Evolutionary conservation across 2,329 filamentous ascomycete species (phyloP).

Genomic region (Clathrospora elynae): DNA sequence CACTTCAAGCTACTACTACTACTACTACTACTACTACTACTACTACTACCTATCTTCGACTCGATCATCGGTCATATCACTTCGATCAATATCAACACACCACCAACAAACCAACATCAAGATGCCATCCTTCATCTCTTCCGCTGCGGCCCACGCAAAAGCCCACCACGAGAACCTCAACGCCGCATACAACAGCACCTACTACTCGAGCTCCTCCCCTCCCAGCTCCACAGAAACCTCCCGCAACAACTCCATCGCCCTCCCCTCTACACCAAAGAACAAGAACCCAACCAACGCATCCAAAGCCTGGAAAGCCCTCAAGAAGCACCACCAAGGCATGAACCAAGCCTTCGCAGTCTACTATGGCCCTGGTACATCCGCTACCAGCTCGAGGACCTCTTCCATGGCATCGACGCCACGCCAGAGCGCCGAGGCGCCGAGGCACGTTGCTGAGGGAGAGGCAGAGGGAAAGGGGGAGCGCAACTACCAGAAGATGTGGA

Average conservation of each 20-base stretch:
- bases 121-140: constrained; percentile 33
- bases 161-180: constrained; percentile 41
- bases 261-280: constrained; percentile 13
- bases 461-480: constrained; percentile 14
- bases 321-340: constrained; percentile 39
- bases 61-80: not conserved
- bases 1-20: constrained; percentile 9
- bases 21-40: constrained; percentile 1
- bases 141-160: constrained; percentile 33
- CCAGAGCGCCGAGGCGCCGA: constrained; percentile 18
- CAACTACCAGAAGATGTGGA: constrained; percentile 34
- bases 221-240: constrained; percentile 16
- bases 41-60: not conserved
- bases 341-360: constrained; percentile 36
- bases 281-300: constrained; percentile 24
- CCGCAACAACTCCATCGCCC: constrained; percentile 25
- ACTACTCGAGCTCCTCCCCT: constrained; percentile 28
- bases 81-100: constrained; percentile 6
- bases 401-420: constrained; percentile 18
- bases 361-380: constrained; percentile 28
- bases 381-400: constrained; percentile 16
- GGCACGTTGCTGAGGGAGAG: constrained; percentile 4
- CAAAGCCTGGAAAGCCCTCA: constrained; percentile 38
- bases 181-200: constrained; percentile 32
- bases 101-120: constrained; percentile 18